Percentiles rank a stretch among this genome's conserved stretches.
Evolutionary conservation across 2,329 filamentous ascomycete species (phyloP).

Genomic region (Cercospora sp.): DNA sequence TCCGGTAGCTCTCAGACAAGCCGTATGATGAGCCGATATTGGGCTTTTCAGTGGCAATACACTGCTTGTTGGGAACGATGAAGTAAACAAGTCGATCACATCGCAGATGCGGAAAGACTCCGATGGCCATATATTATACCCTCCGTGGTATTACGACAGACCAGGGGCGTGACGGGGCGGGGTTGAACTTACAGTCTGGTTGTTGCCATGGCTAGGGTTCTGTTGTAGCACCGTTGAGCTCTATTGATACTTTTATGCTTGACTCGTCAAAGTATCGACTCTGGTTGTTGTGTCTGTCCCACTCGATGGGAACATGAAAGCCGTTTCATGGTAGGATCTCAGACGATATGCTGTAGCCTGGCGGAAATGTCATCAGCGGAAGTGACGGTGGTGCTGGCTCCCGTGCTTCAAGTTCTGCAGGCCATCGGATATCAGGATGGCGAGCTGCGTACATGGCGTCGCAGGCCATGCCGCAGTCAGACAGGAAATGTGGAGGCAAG

Average conservation of each 20-base stretch:
- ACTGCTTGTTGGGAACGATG: not conserved
- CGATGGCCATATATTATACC: not conserved
- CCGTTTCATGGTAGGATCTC: not conserved
- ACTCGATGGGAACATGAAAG: not conserved
- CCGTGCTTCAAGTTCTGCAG: constrained; percentile 1
- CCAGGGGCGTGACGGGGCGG: not conserved
- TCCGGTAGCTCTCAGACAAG: not conserved
- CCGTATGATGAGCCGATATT: not conserved
- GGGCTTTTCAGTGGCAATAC: not conserved
- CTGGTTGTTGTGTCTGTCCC: not conserved
- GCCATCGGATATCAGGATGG: not conserved
- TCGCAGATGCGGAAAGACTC: not conserved
- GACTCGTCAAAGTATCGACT: not conserved
- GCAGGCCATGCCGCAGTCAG: not conserved
- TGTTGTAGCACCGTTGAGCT: not conserved
- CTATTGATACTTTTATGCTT: not conserved
- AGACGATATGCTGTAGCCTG: not conserved
- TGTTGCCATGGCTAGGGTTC: not conserved
- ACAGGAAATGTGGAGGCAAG: constrained; percentile 1
- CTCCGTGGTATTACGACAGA: not conserved
- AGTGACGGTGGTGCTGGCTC: not conserved
- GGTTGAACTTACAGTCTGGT: not conserved
- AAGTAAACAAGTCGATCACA: not conserved
- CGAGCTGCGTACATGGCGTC: not conserved
- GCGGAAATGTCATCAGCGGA: not conserved